Evolutionary conservation across 2,329 filamentous ascomycete species (phyloP).

Genomic region (Ophiocordyceps unilateralis): DNA sequence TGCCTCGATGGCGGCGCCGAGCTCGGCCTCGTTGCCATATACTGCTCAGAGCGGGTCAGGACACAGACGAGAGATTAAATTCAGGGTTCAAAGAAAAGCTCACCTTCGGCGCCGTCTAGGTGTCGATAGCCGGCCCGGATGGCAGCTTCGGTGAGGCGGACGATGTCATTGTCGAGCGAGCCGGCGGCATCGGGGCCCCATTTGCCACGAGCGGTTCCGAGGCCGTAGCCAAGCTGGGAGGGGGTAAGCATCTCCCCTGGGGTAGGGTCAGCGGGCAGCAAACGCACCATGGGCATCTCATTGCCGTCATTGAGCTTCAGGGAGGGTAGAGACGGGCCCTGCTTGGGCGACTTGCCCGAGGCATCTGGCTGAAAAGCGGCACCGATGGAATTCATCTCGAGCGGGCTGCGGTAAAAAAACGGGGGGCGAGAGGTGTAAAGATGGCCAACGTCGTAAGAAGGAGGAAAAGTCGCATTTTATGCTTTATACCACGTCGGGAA

Average conservation of each 20-base stretch:
- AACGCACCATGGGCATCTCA: constrained; percentile 48
- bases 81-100: constrained; percentile 2
- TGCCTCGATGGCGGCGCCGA: constrained; percentile 54
- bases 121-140: constrained; percentile 55
- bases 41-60: constrained; percentile 15
- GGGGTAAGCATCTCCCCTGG: background rate
- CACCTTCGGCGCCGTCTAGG: constrained; percentile 58
- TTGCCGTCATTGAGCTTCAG: constrained; percentile 60
- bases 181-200: constrained; percentile 12
- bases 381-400: constrained; percentile 24
- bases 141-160: constrained; percentile 37
- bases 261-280: no score
- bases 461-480: background rate
- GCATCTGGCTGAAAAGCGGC: constrained; percentile 21
- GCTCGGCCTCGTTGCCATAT: constrained; percentile 50
- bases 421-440: background rate
- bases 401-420: background rate
- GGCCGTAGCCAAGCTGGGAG: constrained; percentile 48
- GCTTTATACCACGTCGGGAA: background rate
- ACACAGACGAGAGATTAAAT: no score
- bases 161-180: constrained; percentile 35
- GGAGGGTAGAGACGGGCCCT: constrained; percentile 28
- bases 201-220: constrained; percentile 51
- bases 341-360: constrained; percentile 22
- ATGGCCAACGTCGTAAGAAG: no score